Conservation (phyloP, 495 filamentous ascomycete species). For the Rhypophila decipiens region DNA sequence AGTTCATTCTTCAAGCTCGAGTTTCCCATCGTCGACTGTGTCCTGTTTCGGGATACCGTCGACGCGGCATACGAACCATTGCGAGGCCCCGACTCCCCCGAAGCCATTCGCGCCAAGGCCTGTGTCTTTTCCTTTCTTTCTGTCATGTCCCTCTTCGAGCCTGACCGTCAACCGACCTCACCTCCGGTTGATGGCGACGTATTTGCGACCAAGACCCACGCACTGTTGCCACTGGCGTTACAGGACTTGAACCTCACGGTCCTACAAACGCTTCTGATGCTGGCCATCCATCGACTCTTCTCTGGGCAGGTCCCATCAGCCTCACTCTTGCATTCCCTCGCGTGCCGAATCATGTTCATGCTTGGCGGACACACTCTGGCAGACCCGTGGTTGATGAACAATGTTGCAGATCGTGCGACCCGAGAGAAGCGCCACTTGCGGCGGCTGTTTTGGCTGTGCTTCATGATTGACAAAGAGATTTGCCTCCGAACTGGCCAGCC, state of each 20-base stretch:
- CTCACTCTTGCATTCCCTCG: conserved; percentile 35
- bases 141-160: conserved; percentile 27
- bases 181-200: conserved; percentile 29
- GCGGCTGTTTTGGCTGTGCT: conserved; percentile 50
- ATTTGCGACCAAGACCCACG: conserved; percentile 31
- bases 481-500: conserved; percentile 46
- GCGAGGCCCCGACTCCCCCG: not conserved
- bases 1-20: conserved; percentile 29
- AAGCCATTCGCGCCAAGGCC: conserved; percentile 24
- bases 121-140: conserved; percentile 43
- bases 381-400: conserved; percentile 8
- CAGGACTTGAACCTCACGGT: conserved; percentile 36
- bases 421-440: conserved; percentile 29
- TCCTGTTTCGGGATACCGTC: conserved; percentile 38
- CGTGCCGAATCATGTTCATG: conserved; percentile 41
- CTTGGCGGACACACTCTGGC: conserved; percentile 36
- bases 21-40: conserved; percentile 37
- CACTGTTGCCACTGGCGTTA: conserved; percentile 33
- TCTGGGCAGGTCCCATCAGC: conserved; percentile 41
- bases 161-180: conserved; percentile 1
- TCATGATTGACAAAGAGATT: conserved; percentile 46
- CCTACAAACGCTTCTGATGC: conserved; percentile 37
- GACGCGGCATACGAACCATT: conserved; percentile 28
- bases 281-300: conserved; percentile 40
- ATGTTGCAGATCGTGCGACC: not conserved